These are phyloP conservation scores for Clavispora vitiphila DNA, from an alignment of 805 yeast genomes.

Conservation along the genomic window DNA sequence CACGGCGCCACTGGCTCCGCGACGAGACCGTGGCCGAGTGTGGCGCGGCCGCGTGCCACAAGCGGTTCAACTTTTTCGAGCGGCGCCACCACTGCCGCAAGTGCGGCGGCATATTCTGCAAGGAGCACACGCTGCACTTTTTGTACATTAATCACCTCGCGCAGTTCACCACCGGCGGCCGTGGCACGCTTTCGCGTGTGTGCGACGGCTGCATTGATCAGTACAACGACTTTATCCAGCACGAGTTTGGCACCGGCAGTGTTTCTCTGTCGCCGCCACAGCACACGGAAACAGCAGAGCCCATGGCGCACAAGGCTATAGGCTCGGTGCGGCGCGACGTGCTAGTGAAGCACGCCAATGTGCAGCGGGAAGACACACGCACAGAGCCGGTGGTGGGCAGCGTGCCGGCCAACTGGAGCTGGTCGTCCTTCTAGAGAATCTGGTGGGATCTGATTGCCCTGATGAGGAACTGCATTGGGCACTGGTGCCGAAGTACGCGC, in stretches of 20 bases:
- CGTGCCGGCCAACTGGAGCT: conserved; percentile 73
- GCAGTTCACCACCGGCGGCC: conserved; percentile 60
- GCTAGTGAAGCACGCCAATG: conserved; percentile 6
- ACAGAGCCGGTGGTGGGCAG: conserved; percentile 40
- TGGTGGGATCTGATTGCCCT: too few species aligned
- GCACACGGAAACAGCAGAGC: not conserved
- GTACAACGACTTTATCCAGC: conserved; percentile 47
- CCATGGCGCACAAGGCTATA: too few species aligned
- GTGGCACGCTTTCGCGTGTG: conserved; percentile 64
- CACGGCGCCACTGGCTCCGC: conserved; percentile 67
- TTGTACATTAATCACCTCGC: conserved; percentile 54
- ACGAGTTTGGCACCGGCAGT: conserved; percentile 32
- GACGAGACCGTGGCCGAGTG: conserved; percentile 65
- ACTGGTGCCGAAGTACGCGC: not conserved
- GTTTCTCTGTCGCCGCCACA: conserved; percentile 6
- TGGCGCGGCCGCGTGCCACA: conserved; percentile 50
- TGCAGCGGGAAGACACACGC: conserved; percentile 24
- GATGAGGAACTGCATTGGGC: too few species aligned
- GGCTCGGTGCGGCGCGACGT: conserved; percentile 7
- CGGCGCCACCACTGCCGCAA: conserved; percentile 81
- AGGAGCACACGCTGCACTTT: conserved; percentile 57
- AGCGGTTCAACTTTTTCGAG: conserved; percentile 69
- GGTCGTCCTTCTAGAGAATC: conserved; percentile 57
- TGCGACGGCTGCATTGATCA: conserved; percentile 64
- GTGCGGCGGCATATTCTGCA: conserved; percentile 79